phyloP scores from a whole-genome alignment of 495 filamentous ascomycete species.

The Lophiotrema nucula region DNA sequence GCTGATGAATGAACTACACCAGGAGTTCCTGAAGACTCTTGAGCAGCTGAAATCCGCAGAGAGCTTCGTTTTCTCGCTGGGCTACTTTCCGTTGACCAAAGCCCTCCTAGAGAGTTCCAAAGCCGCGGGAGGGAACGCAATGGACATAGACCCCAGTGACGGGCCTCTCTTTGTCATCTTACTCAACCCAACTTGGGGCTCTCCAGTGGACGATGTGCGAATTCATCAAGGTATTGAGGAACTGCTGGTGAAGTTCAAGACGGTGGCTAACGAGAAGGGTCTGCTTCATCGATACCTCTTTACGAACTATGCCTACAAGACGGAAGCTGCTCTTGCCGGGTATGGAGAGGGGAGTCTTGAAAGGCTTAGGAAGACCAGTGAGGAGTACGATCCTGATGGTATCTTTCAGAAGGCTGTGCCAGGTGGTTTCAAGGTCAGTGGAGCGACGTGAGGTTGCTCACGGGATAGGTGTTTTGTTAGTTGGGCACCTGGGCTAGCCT shows the following conservation, averaged over 20 bases:
- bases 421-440: conserved; percentile 36
- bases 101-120: background rate
- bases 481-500: no score
- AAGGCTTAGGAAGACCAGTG: conserved; percentile 38
- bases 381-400: conserved; percentile 43
- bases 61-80: background rate
- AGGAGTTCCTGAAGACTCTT: background rate
- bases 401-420: conserved; percentile 39
- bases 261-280: background rate
- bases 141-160: conserved; percentile 26
- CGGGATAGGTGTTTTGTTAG: no score
- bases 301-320: conserved; percentile 15
- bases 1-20: background rate
- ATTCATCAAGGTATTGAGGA: background rate
- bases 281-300: conserved; percentile 11
- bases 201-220: conserved; percentile 8
- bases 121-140: conserved; percentile 31
- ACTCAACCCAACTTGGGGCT: conserved; percentile 37
- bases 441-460: background rate
- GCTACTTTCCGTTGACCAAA: background rate
- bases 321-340: conserved; percentile 1
- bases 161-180: conserved; percentile 35
- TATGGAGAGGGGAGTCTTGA: conserved; percentile 43
- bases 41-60: background rate
- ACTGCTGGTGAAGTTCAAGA: background rate